Base-by-base conservation (phyloP, 179 eudicot genomes). In the Gypsophila paniculata region DNA sequence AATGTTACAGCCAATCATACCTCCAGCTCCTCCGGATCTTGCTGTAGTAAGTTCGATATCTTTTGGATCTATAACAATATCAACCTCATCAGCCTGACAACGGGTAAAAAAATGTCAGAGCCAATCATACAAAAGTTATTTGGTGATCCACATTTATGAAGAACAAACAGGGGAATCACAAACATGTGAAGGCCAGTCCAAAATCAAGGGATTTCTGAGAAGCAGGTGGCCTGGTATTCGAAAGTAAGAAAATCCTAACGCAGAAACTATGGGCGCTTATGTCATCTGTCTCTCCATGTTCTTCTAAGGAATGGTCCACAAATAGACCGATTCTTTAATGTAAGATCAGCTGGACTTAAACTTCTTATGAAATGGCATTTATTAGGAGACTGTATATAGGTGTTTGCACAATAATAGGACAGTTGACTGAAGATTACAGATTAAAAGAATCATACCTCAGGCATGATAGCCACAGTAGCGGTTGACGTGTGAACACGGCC, bases 401-500 rank as follows among this genome's bases (percentile, higher is more conserved):
- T 48, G 55, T 46, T 53, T 70, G 54, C 5, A 52, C 53, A 21
- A 21, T n/a, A 49, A 53, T 21, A 73, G 44, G 53, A 39, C 25
- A 8, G n/a, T 53, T 65, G 65, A 13, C 7, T 17, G 7, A 38
- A 73, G 39, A 11, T 58, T 74, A 17, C 32, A 69, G 53, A 71
- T 66, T 52, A 73, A 59, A 54, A 15, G 53, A 57, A 72, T 65
- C 62, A 9, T 78, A 92, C 99, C 97, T 92, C 99, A 55, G 99
- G 99, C 99, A 95, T 95, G 81, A 95, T 89, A 61, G 99, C 99
- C 68, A 92, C 93, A 53, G 99, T 92, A 55, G 99, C 96, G 61
- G 99, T 95, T 70, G 99, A 95, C 55, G 99, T 95, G 80, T 95
- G 99, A 66, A 95, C 92, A 76, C 99, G 96, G 42, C 99, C 99